Base-by-base conservation (phyloP, 768 basidiomycete species). In the Hericium erinaceus region DNA sequence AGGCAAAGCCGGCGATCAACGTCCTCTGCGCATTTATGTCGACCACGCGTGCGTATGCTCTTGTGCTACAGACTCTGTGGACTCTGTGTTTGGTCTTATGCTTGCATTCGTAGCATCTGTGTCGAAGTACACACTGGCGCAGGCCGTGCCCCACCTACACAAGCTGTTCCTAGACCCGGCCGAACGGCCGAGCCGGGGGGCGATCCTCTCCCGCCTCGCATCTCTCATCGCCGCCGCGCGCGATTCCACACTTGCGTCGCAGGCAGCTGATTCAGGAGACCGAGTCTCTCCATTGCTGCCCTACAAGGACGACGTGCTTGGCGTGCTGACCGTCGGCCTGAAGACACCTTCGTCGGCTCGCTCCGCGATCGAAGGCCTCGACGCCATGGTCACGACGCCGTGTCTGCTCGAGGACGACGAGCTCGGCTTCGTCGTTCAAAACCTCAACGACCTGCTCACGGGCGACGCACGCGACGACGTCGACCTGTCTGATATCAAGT, bases 1-100 rank as follows among this genome's bases (percentile, higher is more conserved):
- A 93, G 68, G 93, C 95, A 1, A 84, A 84, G 66, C 84, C 90
- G 41, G 94, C 93, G 1, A 87, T 87, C 49, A 92, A 90, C 67
- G 80, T 93, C 37, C 71, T 98, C 37, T 86, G 87, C 60, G 80
- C 83, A 2, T 81, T 93, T 62, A 78, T 91, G 69, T 72, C 79
- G n/a, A 87, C 86, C 12, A 88, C 90, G 8, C 79, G 94, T 94
- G 66, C 51, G 88, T 79, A 0, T 8, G 60, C 28, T 50, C 44
- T 16, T 46, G 44, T 46, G 8, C 50, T 51, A 1, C 16, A 33
- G 28, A 33, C 8, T 33, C 33, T 33, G 39, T 4, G 22, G 33
- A 33, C 33, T 33, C 33, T 33, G 39, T 6, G 22, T 40, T 18
- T 3, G 24, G n/a, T 20, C 44, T 58, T 26, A 57, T 40, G 39